Percentiles rank a stretch among this genome's conserved stretches.
These are phyloP conservation scores for Neophaeococcomyces aloes DNA, from an alignment of 2,329 filamentous ascomycete species.

Conservation along the genomic window DNA sequence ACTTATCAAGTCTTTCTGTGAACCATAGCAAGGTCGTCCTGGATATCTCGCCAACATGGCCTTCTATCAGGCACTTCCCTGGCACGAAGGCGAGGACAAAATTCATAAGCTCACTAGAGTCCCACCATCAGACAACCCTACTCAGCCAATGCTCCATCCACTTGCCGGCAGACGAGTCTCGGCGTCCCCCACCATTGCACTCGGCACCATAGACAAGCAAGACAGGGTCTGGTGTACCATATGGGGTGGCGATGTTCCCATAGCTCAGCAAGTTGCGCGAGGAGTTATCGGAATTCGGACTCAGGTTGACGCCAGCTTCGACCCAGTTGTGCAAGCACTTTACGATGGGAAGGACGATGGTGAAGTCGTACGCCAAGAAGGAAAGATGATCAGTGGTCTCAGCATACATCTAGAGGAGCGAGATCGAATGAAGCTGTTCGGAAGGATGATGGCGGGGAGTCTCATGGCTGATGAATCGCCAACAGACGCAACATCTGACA, in stretches of 20 bases:
- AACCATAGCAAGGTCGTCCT: background rate
- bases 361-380: conserved; percentile 32
- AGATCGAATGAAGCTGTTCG: conserved; percentile 63
- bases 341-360: conserved; percentile 40
- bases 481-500: conserved; percentile 16
- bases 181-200: conserved; percentile 55
- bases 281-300: conserved; percentile 53
- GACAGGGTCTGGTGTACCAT: conserved; percentile 65
- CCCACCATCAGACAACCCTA: conserved; percentile 54
- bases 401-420: conserved; percentile 55
- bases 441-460: conserved; percentile 56
- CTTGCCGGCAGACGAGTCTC: conserved; percentile 52
- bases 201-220: conserved; percentile 58
- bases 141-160: conserved; percentile 50
- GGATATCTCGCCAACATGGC: conserved; percentile 36
- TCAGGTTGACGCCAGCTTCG: conserved; percentile 49
- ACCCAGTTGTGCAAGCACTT: conserved; percentile 60
- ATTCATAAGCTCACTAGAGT: conserved; percentile 55
- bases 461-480: conserved; percentile 30
- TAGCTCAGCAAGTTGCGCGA: conserved; percentile 52
- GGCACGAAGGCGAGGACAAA: conserved; percentile 56
- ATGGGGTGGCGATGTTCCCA: conserved; percentile 63
- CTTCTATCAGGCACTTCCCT: conserved; percentile 29
- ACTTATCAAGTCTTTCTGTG: too few relatives aligned
- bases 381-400: conserved; percentile 50